Conservation (phyloP, 1,139 yeast species). For the Casaregolazyma lundiana region DNA sequence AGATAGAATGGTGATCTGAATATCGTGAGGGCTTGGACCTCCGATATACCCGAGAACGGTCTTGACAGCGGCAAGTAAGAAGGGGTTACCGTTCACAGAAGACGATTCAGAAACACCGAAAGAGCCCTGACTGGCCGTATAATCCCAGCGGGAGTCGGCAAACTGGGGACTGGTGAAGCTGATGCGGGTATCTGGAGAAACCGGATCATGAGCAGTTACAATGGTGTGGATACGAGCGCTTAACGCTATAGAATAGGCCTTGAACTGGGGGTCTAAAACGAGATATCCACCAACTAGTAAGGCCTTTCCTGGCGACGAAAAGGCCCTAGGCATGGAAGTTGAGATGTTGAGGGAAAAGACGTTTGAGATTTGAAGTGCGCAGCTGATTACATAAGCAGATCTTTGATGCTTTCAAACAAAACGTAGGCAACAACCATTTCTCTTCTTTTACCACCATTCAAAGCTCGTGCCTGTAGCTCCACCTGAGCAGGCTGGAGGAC, state of each 20-base stretch:
- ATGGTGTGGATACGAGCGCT: slow-evolving; percentile 88
- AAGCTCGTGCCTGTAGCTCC: no score
- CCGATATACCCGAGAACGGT: slow-evolving; percentile 48
- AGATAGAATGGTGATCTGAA: slow-evolving; percentile 63
- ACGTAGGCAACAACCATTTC: no score
- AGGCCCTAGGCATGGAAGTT: slow-evolving; percentile 30
- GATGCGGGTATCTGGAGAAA: slow-evolving; percentile 16
- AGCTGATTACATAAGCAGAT: neutral
- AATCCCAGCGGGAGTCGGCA: slow-evolving; percentile 63
- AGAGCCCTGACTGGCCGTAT: slow-evolving; percentile 27
- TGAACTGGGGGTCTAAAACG: slow-evolving; percentile 72
- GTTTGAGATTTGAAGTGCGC: neutral
- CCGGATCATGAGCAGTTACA: slow-evolving; percentile 30
- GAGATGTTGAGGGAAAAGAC: neutral
- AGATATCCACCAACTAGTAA: slow-evolving; percentile 90
- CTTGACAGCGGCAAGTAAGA: slow-evolving; percentile 58
- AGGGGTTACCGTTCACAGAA: slow-evolving; percentile 52
- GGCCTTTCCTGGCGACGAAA: slow-evolving; percentile 95
- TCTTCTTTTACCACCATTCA: no score
- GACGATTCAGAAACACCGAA: neutral
- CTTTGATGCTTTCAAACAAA: no score
- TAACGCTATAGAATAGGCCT: slow-evolving; percentile 79
- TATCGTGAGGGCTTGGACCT: slow-evolving; percentile 15
- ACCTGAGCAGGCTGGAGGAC: no score
- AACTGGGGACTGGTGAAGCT: slow-evolving; percentile 76